Percentiles rank a stretch among this genome's conserved stretches.
Conservation (phyloP, 441 rosid species). For the Adansonia gregorii region DNA sequence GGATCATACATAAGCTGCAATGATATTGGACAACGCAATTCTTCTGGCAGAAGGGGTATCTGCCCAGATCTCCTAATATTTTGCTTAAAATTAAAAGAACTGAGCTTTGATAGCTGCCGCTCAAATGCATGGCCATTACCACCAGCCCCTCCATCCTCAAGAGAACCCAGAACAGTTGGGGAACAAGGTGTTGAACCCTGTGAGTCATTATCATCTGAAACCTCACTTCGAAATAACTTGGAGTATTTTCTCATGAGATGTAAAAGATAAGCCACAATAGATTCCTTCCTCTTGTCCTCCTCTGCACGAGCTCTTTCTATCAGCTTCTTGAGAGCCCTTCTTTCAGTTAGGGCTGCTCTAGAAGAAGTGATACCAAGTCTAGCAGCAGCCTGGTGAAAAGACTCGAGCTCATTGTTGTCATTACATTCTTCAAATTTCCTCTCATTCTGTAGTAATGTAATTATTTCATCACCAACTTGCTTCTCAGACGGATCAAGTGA, state of each 20-base stretch:
- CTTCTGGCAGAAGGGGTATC: not conserved
- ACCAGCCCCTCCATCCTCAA: not conserved
- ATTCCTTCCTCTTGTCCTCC: slow-evolving; percentile 8
- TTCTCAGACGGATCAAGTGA: not conserved
- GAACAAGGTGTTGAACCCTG: slow-evolving; percentile 8
- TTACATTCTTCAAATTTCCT: not conserved
- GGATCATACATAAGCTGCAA: slow-evolving; percentile 5
- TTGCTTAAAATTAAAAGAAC: not conserved
- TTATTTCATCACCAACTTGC: slow-evolving; percentile 5
- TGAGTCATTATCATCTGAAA: slow-evolving; percentile 2
- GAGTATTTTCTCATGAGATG: not conserved
- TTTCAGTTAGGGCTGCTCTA: slow-evolving; percentile 5
- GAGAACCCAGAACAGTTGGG: not conserved
- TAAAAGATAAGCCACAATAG: slow-evolving; percentile 5
- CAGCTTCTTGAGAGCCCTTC: slow-evolving; percentile 11
- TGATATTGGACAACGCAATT: slow-evolving; percentile 2
- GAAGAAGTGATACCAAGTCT: slow-evolving; percentile 3
- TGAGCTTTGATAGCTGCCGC: not conserved
- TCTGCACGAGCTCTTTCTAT: not conserved
- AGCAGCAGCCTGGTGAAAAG: slow-evolving; percentile 3
- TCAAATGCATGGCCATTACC: not conserved
- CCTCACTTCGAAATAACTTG: slow-evolving; percentile 1
- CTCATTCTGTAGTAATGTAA: not conserved
- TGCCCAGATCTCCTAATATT: slow-evolving; percentile 1
- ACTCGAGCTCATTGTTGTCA: not conserved